Percentiles rank a stretch among this genome's conserved stretches.
phyloP scores from a whole-genome alignment of 805 yeast species.

The Lipomyces kockii region DNA sequence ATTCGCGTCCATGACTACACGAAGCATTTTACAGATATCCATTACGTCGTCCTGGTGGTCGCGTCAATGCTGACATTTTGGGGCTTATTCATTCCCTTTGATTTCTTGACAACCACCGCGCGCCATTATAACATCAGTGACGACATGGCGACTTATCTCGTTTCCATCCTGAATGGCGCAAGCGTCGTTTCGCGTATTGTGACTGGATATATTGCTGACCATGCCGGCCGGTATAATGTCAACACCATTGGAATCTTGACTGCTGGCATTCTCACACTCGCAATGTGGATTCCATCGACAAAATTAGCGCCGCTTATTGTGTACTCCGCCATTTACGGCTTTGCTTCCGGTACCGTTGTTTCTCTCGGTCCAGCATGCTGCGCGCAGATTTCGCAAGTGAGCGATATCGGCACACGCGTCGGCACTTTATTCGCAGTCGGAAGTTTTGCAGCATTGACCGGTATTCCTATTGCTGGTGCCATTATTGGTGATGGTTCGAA shows the following conservation, averaged over 20 bases:
- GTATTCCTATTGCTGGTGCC: conserved; percentile 44
- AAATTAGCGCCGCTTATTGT: conserved; percentile 33
- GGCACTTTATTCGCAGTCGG: conserved; percentile 62
- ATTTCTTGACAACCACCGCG: conserved; percentile 43
- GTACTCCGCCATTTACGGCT: conserved; percentile 44
- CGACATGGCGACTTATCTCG: conserved; percentile 25
- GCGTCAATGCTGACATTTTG: conserved; percentile 40
- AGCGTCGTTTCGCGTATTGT: conserved; percentile 55
- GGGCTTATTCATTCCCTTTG: conserved; percentile 44
- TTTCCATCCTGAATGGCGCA: conserved; percentile 25
- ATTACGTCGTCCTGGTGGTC: conserved; percentile 29
- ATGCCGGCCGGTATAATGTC: conserved; percentile 60
- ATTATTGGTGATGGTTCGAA: conserved; percentile 16
- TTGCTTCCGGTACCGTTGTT: conserved; percentile 43
- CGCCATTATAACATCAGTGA: conserved; percentile 30
- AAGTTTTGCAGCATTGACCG: conserved; percentile 52
- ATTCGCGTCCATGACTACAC: conserved; percentile 10
- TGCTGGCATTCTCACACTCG: conserved; percentile 54
- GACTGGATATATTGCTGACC: conserved; percentile 61
- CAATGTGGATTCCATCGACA: conserved; percentile 73
- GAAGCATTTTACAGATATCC: conserved; percentile 4
- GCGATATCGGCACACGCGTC: conserved; percentile 52
- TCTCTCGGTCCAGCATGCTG: conserved; percentile 44
- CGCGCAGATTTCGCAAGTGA: conserved; percentile 39
- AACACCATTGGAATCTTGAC: conserved; percentile 54